A percentile compares a stretch with the other conserved stretches of the same genome.
phyloP scores from a whole-genome alignment of 805 yeast species.

The Lipomyces sp. region DNA sequence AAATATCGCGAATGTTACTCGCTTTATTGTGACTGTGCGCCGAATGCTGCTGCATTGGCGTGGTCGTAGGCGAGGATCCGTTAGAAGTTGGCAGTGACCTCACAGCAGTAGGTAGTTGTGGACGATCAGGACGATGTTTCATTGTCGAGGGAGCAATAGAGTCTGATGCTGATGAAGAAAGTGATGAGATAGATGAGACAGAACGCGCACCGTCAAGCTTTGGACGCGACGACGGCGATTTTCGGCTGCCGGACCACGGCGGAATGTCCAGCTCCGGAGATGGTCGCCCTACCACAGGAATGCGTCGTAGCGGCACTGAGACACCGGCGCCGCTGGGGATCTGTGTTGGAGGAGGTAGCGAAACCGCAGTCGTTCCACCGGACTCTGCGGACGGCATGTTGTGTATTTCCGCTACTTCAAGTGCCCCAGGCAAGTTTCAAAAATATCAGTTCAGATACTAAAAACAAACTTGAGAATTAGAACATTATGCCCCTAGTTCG shows the following conservation, averaged over 20 bases:
- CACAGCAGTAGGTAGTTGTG: neutral
- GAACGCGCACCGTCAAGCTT: neutral
- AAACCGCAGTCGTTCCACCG: neutral
- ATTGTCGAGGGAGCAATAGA: neutral
- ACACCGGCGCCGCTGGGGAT: neutral
- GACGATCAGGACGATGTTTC: neutral
- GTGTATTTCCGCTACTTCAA: neutral
- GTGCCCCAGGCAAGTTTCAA: neutral
- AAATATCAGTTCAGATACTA: neutral
- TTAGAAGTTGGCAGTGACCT: neutral
- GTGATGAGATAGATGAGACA: slow-evolving; percentile 6
- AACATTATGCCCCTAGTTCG: neutral
- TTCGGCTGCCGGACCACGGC: slow-evolving; percentile 12
- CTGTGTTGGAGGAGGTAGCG: neutral
- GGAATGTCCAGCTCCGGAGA: slow-evolving; percentile 20
- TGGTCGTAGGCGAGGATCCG: neutral
- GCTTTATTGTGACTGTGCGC: neutral
- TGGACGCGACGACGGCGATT: neutral
- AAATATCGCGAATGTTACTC: neutral
- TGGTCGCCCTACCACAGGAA: neutral
- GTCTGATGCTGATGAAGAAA: neutral
- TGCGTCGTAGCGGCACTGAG: neutral
- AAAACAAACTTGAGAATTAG: neutral
- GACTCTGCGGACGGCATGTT: neutral
- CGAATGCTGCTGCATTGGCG: neutral